Conservation (phyloP, 805 yeast species). For the Myxozyma melibiosi region DNA sequence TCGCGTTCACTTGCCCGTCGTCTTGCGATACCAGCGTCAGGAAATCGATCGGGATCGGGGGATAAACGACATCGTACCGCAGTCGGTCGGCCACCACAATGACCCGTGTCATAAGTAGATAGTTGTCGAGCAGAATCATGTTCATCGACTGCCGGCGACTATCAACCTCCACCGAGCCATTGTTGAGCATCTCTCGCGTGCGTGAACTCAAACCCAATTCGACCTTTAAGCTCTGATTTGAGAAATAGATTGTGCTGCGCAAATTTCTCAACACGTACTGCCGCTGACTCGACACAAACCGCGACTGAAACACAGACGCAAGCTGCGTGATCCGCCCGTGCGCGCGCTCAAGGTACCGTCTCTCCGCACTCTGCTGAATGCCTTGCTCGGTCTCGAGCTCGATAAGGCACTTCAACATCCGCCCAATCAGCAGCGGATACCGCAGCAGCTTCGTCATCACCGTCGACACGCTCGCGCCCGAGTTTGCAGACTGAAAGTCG, state of each 20-base stretch:
- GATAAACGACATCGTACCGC: constrained; percentile 4
- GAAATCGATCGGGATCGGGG: constrained; percentile 49
- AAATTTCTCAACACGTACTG: constrained; percentile 57
- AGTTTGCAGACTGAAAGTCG: constrained; percentile 1
- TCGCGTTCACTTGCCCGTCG: constrained; percentile 38
- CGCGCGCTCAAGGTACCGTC: constrained; percentile 51
- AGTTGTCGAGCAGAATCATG: constrained; percentile 70
- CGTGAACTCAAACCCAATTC: constrained; percentile 57
- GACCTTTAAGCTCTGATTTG: constrained; percentile 47
- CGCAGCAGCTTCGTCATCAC: constrained; percentile 54
- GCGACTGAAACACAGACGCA: constrained; percentile 61
- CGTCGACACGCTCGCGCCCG: not conserved
- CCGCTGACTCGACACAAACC: constrained; percentile 56
- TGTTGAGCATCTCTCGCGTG: constrained; percentile 57
- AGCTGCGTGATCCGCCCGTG: constrained; percentile 57
- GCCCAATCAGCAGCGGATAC: constrained; percentile 63
- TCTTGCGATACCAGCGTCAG: constrained; percentile 60
- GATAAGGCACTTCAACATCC: constrained; percentile 55
- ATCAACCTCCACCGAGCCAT: constrained; percentile 53
- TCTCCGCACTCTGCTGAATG: not conserved
- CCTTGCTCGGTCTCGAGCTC: constrained; percentile 55
- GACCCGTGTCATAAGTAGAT: constrained; percentile 47
- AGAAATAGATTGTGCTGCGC: constrained; percentile 58
- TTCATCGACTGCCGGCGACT: constrained; percentile 37
- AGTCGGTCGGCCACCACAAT: constrained; percentile 35